Evolutionary conservation across 129 eudicot species (phyloP), one percentile per base, ranked within the genome.

Genomic region (Mikania micrantha): DNA sequence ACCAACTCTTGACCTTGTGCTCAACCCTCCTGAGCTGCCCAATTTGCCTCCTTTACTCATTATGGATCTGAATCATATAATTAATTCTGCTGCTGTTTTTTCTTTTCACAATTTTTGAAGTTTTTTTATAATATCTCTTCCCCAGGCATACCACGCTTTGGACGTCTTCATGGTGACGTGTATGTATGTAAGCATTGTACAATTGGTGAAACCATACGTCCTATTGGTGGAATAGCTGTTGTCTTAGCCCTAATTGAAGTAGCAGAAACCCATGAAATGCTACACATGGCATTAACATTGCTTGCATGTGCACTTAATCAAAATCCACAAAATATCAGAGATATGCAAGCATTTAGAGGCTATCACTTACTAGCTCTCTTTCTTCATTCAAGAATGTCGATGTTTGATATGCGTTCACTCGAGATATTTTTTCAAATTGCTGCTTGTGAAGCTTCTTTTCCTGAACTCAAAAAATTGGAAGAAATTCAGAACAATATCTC

Each of bases 161-260:
- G 99, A 65, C 88, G 99, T 48, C 95, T 94, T 77, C 84, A 86
- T 69, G 99, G 99, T 17, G 97, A 94, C 64, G 77, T 83, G 13
- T 90, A 89, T 56, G 83, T 94, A 45, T 94, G 99, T 66, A 94
- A 82, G 85, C 95, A 90, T 32, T 94, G 85, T 74, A 87, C 87
- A 42, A 87, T 94, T 52, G 99, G 99, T 73, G 99, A 94, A 70
- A 84, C 87, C n/a, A 60, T 94, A 12, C 90, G 91, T 31, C 95
- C 97, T 4, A 71, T 94, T 52, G 99, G 99, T 67, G 99, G 99
- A 63, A 89, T 94, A 90, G 82, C 90, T 76, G 92, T 87, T 65
- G 95, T 94, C 38, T 83, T 94, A 70, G 95, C 99, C 72, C 99
- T 94, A 59, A 85, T 94, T 67, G 97, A 94, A 82, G 99, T 93